phyloP scores from a whole-genome alignment of 768 basidiomycete species.

The Cyclocybe aegerita region DNA sequence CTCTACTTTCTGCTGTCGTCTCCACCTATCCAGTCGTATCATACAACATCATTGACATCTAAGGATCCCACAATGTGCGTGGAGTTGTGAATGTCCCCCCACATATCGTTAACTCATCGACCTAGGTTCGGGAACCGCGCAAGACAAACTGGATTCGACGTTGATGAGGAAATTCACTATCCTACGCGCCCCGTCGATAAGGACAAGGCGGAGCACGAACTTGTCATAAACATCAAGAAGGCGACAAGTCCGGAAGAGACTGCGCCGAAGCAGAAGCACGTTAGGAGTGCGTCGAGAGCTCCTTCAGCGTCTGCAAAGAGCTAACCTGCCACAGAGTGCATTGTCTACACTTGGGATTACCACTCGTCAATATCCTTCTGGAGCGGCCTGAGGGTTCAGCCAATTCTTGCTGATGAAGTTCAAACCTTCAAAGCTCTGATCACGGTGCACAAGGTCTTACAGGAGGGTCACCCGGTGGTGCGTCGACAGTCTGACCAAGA shows the following conservation, averaged over 20 bases:
- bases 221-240: constrained; percentile 96
- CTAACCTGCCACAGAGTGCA: constrained; percentile 67
- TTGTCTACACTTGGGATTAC: constrained; percentile 99
- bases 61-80: too few species aligned
- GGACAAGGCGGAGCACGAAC: constrained; percentile 95
- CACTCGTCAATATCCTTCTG: constrained; percentile 97
- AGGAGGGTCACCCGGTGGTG: constrained; percentile 96
- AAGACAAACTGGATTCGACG: constrained; percentile 51
- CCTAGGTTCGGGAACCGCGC: constrained; percentile 32
- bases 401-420: constrained; percentile 94
- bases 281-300: constrained; percentile 66
- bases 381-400: constrained; percentile 95
- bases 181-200: constrained; percentile 98
- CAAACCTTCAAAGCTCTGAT: constrained; percentile 99
- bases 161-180: constrained; percentile 86
- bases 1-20: too few species aligned
- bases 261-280: constrained; percentile 99
- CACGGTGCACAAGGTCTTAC: constrained; percentile 95
- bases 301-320: neutral
- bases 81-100: too few species aligned
- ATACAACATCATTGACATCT: too few species aligned
- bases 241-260: constrained; percentile 94
- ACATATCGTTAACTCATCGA: too few species aligned
- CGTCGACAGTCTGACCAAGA: constrained; percentile 16
- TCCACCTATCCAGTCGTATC: too few species aligned